phyloP scores from a whole-genome alignment of 2,329 filamentous ascomycete species.

The Cercospora sp. region DNA sequence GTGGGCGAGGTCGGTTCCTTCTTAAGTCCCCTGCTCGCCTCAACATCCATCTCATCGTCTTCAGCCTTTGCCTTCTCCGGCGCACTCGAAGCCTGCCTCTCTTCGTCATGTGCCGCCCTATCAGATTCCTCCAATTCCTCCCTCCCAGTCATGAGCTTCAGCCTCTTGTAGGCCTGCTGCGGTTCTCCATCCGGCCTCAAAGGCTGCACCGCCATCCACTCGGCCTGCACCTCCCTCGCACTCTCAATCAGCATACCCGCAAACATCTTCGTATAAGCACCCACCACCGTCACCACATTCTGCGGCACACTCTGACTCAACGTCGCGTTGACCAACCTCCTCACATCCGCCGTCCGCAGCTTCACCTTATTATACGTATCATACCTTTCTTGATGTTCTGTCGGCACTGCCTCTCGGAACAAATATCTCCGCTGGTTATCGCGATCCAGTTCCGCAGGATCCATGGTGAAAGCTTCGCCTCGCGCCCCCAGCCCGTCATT shows the following conservation, averaged over 20 bases:
- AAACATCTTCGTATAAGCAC: constrained; percentile 74
- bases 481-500: constrained; percentile 60
- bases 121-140: constrained; percentile 21
- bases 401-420: constrained; percentile 53
- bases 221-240: constrained; percentile 68
- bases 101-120: constrained; percentile 38
- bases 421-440: constrained; percentile 30
- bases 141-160: constrained; percentile 32
- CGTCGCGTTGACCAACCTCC: constrained; percentile 76
- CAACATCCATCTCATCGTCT: constrained; percentile 7
- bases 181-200: constrained; percentile 55
- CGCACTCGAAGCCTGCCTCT: constrained; percentile 17
- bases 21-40: constrained; percentile 13
- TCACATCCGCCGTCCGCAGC: constrained; percentile 67
- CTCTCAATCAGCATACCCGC: constrained; percentile 73
- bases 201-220: constrained; percentile 63
- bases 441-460: constrained; percentile 28
- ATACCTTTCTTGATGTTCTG: constrained; percentile 68
- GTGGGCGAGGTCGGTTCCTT: constrained; percentile 11
- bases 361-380: constrained; percentile 70
- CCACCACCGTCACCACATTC: constrained; percentile 73
- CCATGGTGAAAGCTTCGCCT: constrained; percentile 42
- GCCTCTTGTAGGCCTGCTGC: constrained; percentile 42
- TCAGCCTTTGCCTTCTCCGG: not conserved
- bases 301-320: constrained; percentile 76